A percentile compares a stretch with the other conserved stretches of the same genome.
phyloP scores from a whole-genome alignment of 2,329 filamentous ascomycete genomes.

The Chrysosporium keratinophilum region DNA sequence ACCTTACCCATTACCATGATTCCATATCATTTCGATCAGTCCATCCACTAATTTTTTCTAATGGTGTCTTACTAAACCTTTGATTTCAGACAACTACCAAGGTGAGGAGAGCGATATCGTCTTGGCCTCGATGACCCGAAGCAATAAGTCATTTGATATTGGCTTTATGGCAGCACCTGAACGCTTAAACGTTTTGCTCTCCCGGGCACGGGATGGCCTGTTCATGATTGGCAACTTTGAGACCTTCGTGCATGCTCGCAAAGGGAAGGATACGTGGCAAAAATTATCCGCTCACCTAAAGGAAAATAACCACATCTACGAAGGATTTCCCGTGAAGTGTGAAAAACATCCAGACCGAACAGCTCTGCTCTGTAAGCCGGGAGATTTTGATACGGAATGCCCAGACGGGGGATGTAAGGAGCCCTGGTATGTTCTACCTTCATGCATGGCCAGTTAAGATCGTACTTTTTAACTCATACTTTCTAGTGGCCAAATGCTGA shows the following conservation, averaged over 20 bases:
- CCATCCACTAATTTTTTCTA: too few species aligned
- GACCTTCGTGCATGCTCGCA: constrained; percentile 53
- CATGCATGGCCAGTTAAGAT: too few species aligned
- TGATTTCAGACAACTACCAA: constrained; percentile 60
- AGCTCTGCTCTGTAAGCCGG: constrained; percentile 38
- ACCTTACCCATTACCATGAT: too few species aligned
- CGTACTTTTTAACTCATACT: too few species aligned
- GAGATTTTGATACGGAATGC: constrained; percentile 52
- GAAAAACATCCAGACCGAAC: constrained; percentile 47
- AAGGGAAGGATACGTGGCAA: constrained; percentile 49
- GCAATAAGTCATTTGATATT: constrained; percentile 54
- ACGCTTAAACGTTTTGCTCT: constrained; percentile 59
- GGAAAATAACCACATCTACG: constrained; percentile 42
- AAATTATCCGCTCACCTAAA: constrained; percentile 50
- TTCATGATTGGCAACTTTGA: constrained; percentile 61
- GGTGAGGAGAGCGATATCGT: constrained; percentile 68
- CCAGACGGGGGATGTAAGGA: constrained; percentile 61
- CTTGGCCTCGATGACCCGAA: constrained; percentile 56
- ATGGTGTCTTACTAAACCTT: background rate
- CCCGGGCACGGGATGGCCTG: constrained; percentile 53
- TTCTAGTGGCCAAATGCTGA: too few species aligned
- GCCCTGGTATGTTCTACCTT: constrained; percentile 47
- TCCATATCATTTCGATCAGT: too few species aligned
- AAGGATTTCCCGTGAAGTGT: constrained; percentile 53
- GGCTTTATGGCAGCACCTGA: constrained; percentile 60